These are phyloP conservation scores for Penicillium brasilianum DNA, from an alignment of 2,329 filamentous ascomycete genomes.

Conservation along the genomic window DNA sequence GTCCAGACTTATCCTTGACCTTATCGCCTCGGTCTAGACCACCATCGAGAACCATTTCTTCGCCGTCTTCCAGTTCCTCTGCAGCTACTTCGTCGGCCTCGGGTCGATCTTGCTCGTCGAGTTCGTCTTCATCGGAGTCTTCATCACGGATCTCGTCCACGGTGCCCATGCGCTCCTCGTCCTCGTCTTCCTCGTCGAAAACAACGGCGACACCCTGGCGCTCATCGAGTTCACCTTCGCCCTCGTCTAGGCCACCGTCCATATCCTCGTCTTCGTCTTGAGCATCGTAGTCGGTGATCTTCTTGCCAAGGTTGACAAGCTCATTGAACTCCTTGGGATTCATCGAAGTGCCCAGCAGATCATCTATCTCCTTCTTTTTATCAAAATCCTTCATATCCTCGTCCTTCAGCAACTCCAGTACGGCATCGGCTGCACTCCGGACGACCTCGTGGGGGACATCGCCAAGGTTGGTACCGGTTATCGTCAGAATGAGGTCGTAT, in stretches of 20 bases:
- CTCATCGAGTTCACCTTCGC: conserved; percentile 81
- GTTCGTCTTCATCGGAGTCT: conserved; percentile 81
- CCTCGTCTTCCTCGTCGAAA: conserved; percentile 90
- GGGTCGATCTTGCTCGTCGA: conserved; percentile 64
- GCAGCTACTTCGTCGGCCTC: conserved; percentile 54
- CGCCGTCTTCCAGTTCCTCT: conserved; percentile 55
- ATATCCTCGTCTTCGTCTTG: conserved; percentile 94
- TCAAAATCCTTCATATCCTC: conserved; percentile 96
- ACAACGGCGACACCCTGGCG: conserved; percentile 96
- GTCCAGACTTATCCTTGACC: conserved; percentile 51
- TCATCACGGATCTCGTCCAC: conserved; percentile 85
- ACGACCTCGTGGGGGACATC: conserved; percentile 93
- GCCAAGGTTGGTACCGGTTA: conserved; percentile 84
- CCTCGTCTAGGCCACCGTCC: conserved; percentile 70
- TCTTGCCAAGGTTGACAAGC: conserved; percentile 93
- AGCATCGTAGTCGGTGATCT: conserved; percentile 97
- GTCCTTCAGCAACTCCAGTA: conserved; percentile 90
- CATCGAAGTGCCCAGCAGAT: conserved; percentile 82
- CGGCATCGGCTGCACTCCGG: conserved; percentile 89
- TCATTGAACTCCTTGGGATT: conserved; percentile 94
- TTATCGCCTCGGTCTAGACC: conserved; percentile 53
- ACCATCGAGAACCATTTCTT: conserved; percentile 84
- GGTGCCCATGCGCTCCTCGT: conserved; percentile 77
- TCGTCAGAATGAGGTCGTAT: conserved; percentile 91
- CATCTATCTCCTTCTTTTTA: conserved; percentile 97